Conservation (phyloP, 202 grass and related monocot species). For the Sporobolus alterniflorus region DNA sequence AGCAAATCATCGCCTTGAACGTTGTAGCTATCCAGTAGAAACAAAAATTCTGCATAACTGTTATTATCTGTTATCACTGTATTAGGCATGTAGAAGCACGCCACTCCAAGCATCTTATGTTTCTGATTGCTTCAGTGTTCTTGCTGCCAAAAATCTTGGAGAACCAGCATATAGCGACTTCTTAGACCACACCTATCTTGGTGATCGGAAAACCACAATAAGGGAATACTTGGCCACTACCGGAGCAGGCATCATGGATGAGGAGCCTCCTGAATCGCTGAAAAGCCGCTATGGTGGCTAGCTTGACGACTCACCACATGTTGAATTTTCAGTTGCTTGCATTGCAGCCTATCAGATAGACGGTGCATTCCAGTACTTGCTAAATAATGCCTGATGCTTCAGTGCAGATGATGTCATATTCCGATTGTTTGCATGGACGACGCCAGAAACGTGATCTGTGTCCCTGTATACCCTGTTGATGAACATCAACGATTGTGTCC, state of each 20-base stretch:
- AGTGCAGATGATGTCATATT: not conserved
- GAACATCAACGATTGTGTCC: not conserved
- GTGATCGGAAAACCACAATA: constrained; percentile 71
- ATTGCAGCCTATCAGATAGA: not conserved
- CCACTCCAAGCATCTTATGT: not conserved
- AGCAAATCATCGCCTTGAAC: constrained; percentile 21
- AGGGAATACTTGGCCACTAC: constrained; percentile 64
- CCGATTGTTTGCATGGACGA: not conserved
- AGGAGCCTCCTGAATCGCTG: constrained; percentile 78
- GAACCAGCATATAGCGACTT: constrained; percentile 76
- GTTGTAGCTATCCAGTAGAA: constrained; percentile 23
- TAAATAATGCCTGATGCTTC: not conserved
- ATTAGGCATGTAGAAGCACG: constrained; percentile 5
- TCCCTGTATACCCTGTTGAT: not conserved
- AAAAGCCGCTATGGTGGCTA: constrained; percentile 86
- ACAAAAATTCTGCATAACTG: not conserved
- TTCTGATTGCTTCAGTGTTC: constrained; percentile 60
- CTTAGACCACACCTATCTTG: constrained; percentile 88
- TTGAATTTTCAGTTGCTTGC: not conserved
- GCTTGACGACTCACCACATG: not conserved
- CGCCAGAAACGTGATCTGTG: not conserved
- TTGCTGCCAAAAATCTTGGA: constrained; percentile 87
- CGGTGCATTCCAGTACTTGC: not conserved
- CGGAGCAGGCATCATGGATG: constrained; percentile 85
- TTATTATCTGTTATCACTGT: constrained; percentile 8